Conservation (phyloP, 2,329 filamentous ascomycete species). For the Penicillium sclerotigenum region DNA sequence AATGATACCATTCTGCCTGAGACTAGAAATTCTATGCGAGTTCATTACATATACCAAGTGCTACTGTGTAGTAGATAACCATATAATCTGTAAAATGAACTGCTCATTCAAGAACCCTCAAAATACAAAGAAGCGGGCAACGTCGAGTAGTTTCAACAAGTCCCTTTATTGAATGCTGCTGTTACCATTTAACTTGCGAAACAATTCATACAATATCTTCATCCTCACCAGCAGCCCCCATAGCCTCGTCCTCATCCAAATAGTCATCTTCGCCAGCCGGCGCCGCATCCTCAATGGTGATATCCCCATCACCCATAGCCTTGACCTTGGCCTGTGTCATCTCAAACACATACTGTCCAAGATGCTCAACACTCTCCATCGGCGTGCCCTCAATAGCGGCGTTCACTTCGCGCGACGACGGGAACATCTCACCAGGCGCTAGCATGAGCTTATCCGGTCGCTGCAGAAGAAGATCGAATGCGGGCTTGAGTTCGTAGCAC, state of each 20-base stretch:
- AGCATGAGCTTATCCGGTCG: slow-evolving; percentile 79
- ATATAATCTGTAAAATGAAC: background rate
- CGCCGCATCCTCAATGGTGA: slow-evolving; percentile 35
- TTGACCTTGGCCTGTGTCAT: slow-evolving; percentile 78
- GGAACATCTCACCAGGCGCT: slow-evolving; percentile 82
- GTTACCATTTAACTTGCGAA: slow-evolving; percentile 2
- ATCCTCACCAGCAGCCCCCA: slow-evolving; percentile 31
- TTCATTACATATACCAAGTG: background rate
- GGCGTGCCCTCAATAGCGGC: slow-evolving; percentile 55
- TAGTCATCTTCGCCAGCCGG: slow-evolving; percentile 29
- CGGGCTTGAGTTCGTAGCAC: slow-evolving; percentile 81
- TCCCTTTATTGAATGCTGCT: background rate
- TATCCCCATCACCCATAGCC: slow-evolving; percentile 49
- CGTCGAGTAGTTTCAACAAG: background rate
- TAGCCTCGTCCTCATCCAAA: slow-evolving; percentile 37
- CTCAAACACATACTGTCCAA: slow-evolving; percentile 93
- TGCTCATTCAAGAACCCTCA: background rate
- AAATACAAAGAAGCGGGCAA: background rate
- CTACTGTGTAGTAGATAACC: background rate
- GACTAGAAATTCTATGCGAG: background rate
- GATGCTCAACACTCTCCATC: slow-evolving; percentile 90
- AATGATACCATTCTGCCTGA: background rate
- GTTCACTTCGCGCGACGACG: slow-evolving; percentile 56
- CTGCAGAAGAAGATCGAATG: slow-evolving; percentile 73
- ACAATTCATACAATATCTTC: slow-evolving; percentile 36